These are phyloP conservation scores for Candida sanyaensis DNA, from an alignment of 1,139 yeast species.

Conservation along the genomic window DNA sequence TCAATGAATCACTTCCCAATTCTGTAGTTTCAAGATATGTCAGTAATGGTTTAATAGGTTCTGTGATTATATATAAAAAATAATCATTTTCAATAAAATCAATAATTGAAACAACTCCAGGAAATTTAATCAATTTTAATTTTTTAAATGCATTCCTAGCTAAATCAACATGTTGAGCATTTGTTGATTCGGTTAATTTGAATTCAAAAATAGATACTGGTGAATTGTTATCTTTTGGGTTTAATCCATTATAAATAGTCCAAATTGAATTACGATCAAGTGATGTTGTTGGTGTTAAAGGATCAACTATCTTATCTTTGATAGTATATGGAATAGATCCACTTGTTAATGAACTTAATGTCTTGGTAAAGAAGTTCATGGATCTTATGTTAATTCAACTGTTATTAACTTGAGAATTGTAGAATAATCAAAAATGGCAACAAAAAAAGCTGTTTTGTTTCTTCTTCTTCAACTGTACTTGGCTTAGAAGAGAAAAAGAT, in stretches of 20 bases:
- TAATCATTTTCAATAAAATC: conserved; percentile 72
- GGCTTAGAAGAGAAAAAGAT: too few species aligned
- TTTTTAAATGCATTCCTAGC: conserved; percentile 69
- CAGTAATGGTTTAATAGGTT: conserved; percentile 65
- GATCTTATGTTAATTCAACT: background rate
- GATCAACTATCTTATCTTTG: conserved; percentile 42
- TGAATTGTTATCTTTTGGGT: conserved; percentile 38
- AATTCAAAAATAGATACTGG: conserved; percentile 65
- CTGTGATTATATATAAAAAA: conserved; percentile 72
- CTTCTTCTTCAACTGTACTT: too few species aligned
- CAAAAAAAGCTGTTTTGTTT: too few species aligned
- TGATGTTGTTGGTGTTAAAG: conserved; percentile 12
- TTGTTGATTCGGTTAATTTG: conserved; percentile 45
- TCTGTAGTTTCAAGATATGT: conserved; percentile 27
- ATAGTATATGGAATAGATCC: conserved; percentile 58
- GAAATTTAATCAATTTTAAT: conserved; percentile 69
- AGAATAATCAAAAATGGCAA: too few species aligned
- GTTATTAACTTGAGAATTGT: too few species aligned
- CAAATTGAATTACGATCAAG: conserved; percentile 38
- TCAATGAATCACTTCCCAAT: conserved; percentile 37
- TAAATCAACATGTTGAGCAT: conserved; percentile 28
- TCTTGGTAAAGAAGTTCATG: conserved; percentile 64
- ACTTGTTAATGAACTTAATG: conserved; percentile 56
- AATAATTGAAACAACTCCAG: conserved; percentile 69
- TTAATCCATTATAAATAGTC: conserved; percentile 50